Percentiles rank a stretch among this genome's conserved stretches.
Conservation (phyloP, 805 yeast species). For the Wickerhamiella bombiphila region DNA sequence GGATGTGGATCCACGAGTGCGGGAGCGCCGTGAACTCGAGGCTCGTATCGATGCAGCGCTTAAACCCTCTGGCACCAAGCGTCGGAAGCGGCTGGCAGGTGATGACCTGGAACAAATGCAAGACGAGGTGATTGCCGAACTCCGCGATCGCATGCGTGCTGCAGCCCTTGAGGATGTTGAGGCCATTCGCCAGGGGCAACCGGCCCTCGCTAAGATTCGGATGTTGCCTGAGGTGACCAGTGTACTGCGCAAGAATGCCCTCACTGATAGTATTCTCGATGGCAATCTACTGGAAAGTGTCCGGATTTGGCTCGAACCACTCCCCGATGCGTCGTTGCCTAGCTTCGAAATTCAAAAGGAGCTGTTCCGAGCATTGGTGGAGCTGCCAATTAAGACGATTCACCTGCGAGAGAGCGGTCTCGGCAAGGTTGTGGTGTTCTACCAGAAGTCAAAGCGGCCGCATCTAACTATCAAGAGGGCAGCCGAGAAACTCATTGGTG, state of each 20-base stretch:
- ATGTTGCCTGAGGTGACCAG: constrained; percentile 66
- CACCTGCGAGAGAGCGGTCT: constrained; percentile 89
- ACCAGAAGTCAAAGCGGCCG: constrained; percentile 78
- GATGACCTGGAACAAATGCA: constrained; percentile 91
- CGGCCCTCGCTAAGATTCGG: constrained; percentile 65
- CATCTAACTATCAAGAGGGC: constrained; percentile 74
- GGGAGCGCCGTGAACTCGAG: constrained; percentile 65
- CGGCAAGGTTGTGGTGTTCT: constrained; percentile 86
- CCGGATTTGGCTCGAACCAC: constrained; percentile 93
- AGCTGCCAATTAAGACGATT: constrained; percentile 86
- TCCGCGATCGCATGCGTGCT: constrained; percentile 80
- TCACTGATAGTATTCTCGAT: constrained; percentile 86
- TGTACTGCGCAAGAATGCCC: constrained; percentile 61
- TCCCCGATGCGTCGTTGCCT: constrained; percentile 97
- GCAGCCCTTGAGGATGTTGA: constrained; percentile 42
- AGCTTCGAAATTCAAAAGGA: constrained; percentile 91
- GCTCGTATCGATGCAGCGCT: constrained; percentile 65
- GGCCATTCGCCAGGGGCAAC: constrained; percentile 41
- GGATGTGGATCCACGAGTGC: constrained; percentile 25
- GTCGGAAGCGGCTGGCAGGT: constrained; percentile 58
- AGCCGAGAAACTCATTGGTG: constrained; percentile 84
- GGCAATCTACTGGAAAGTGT: constrained; percentile 87
- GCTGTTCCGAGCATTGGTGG: constrained; percentile 54
- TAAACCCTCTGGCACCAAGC: constrained; percentile 36
- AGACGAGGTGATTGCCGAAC: constrained; percentile 70